Evolutionary conservation across 2,329 filamentous ascomycete genomes (phyloP), one percentile per base, ranked within the genome.

Genomic region (Ophiocordyceps camponoti-rufipedis): DNA sequence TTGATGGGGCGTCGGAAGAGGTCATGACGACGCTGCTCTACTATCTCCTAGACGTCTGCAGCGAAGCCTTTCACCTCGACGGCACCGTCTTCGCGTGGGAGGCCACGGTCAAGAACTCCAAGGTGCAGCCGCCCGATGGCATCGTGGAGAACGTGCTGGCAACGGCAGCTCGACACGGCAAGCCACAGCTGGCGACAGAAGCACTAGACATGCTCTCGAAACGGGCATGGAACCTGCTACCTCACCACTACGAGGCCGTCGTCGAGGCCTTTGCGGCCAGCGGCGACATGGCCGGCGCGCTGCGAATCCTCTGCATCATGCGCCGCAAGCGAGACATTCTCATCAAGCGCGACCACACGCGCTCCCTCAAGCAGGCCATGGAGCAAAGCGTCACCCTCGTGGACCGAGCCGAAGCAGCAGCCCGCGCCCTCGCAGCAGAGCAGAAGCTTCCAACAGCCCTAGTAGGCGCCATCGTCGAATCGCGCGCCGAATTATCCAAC

Each of bases 241-340:
- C 72, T 6, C 70, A 82, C 49, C 85, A 95, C 57, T 94, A 91
- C 61, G 86, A 93, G 58, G 72, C 81, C 28, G 70, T 95, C 28
- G 66, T 88, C 7, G 78, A 85, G 47, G 73, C 82, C 4, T 85
- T 93, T 55, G 67, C 77, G 11, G 64, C 66, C 4, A 55, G 58
- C 4, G 67, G 70, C 2, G 77, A 91, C 50, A 55, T 89, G 8
- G 62, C 65, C 23, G 75, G 77, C 28, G 82, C 83, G 0, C 69
- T 94, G 33, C 72, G 75, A 39, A 70, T 83, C 1, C 67, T 94
- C 14, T 75, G 75, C 51, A 79, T 86, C 56, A 91, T 94, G 81
- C 64, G 74, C 19, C 57, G 55, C 11, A 41, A 23, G 18, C 18
- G 14, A 19, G 16, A 16, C 35, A 48, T 78, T 5, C 57, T 80